Conservation (phyloP, 306 rosid genomes). For the Gillenia trifoliata region DNA sequence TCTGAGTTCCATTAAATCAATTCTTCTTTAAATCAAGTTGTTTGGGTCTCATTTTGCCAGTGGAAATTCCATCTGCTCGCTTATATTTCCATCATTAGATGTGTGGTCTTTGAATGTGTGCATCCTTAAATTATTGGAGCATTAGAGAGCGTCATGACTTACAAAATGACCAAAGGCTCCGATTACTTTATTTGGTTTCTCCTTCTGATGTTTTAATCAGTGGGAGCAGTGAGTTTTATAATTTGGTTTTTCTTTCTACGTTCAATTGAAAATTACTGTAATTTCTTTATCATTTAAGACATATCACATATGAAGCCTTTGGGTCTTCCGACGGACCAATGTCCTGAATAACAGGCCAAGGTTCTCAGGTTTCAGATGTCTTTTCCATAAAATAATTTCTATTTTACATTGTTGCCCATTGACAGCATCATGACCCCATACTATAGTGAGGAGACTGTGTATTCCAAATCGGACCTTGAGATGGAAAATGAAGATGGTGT, state of each 20-base stretch:
- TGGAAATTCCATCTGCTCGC: slow-evolving; percentile 10
- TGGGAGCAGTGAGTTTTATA: neutral
- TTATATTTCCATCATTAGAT: slow-evolving; percentile 11
- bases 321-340: neutral
- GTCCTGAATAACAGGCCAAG: slow-evolving; percentile 2
- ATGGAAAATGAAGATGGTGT: slow-evolving; percentile 97
- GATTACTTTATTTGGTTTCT: neutral
- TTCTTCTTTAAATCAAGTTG: slow-evolving; percentile 11
- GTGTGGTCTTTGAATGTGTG: neutral
- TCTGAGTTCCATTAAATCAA: neutral
- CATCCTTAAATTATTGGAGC: neutral
- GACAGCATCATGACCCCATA: slow-evolving; percentile 93
- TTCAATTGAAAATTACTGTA: neutral
- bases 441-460: slow-evolving; percentile 96
- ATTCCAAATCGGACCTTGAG: slow-evolving; percentile 89
- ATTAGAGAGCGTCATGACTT: slow-evolving; percentile 1
- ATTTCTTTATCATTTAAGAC: neutral
- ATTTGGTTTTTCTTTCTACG: neutral
- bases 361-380: slow-evolving; percentile 10
- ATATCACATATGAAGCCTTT: neutral
- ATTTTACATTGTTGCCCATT: slow-evolving; percentile 18
- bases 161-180: neutral
- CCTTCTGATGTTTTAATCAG: neutral
- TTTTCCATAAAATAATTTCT: neutral
- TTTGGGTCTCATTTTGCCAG: neutral